Evolutionary conservation across 2,329 filamentous ascomycete species (phyloP).

Genomic region (Aureobasidium vineae): DNA sequence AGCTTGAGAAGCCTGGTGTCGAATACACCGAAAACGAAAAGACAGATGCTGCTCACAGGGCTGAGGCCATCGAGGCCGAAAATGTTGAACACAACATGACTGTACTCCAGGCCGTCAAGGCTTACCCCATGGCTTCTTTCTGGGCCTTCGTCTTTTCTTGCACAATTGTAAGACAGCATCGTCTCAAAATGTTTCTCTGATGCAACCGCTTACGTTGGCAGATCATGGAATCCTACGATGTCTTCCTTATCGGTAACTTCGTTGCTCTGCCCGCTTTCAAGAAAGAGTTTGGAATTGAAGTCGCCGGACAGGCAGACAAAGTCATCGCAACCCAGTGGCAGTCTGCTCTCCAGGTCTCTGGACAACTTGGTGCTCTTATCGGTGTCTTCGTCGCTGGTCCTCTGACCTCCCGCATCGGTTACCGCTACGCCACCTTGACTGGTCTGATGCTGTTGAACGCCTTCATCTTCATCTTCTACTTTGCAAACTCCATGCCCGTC

Average conservation of each 20-base stretch:
- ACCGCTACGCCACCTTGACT: conserved; percentile 58
- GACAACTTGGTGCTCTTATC: conserved; percentile 59
- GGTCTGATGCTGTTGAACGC: conserved; percentile 58
- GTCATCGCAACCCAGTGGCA: conserved; percentile 55
- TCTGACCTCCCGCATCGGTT: conserved; percentile 59
- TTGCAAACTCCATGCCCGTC: conserved; percentile 49
- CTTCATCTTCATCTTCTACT: conserved; percentile 62
- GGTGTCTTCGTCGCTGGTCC: conserved; percentile 61
- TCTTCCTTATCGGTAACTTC: conserved; percentile 62
- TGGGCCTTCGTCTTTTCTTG: conserved; percentile 58
- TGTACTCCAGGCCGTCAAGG: conserved; percentile 51
- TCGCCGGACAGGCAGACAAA: conserved; percentile 27
- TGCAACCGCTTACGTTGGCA: conserved; percentile 37
- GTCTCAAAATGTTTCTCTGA: not conserved
- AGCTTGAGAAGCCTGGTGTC: not conserved
- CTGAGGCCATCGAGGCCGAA: conserved; percentile 59
- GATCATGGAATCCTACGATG: conserved; percentile 65
- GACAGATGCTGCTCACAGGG: conserved; percentile 44
- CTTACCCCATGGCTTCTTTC: conserved; percentile 54
- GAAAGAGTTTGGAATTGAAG: conserved; percentile 48
- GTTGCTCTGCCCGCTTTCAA: conserved; percentile 53
- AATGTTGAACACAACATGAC: conserved; percentile 53
- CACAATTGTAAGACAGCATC: conserved; percentile 51
- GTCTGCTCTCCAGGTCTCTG: conserved; percentile 55
- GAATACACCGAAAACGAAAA: not conserved